phyloP scores from a whole-genome alignment of 2,329 filamentous ascomycete species.

The Alternaria gansuensis region DNA sequence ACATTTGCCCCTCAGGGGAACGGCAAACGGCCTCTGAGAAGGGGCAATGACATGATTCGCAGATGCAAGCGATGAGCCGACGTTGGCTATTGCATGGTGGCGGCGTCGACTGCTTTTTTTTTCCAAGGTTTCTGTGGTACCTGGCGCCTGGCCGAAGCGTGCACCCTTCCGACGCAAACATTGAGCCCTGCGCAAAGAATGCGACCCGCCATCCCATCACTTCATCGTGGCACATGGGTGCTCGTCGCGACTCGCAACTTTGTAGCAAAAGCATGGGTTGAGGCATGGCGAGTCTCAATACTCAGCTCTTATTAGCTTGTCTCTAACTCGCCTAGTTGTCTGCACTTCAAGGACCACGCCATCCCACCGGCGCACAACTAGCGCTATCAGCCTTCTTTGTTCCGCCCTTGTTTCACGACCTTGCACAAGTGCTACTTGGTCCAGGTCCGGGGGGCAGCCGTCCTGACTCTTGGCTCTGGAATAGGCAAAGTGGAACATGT shows the following conservation, averaged over 20 bases:
- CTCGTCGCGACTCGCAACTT: background rate
- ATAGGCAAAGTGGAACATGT: conserved; percentile 43
- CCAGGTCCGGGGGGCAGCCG: conserved; percentile 33
- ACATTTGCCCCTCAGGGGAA: conserved; percentile 41
- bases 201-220: conserved; percentile 25
- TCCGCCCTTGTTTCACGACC: conserved; percentile 43
- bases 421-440: conserved; percentile 39
- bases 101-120: conserved; percentile 33
- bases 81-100: conserved; percentile 42
- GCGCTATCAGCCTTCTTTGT: conserved; percentile 37
- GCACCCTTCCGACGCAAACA: conserved; percentile 26
- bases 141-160: conserved; percentile 46
- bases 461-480: conserved; percentile 40
- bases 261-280: background rate
- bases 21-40: conserved; percentile 32
- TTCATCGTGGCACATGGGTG: conserved; percentile 20
- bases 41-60: conserved; percentile 39
- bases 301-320: conserved; percentile 4
- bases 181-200: conserved; percentile 36
- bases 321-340: conserved; percentile 16
- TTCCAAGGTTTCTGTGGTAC: conserved; percentile 30
- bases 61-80: conserved; percentile 34
- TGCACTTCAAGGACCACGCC: conserved; percentile 18
- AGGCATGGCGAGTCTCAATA: background rate
- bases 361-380: conserved; percentile 13